Conservation (phyloP, 495 filamentous ascomycete genomes). For the Tuber aestivum region DNA sequence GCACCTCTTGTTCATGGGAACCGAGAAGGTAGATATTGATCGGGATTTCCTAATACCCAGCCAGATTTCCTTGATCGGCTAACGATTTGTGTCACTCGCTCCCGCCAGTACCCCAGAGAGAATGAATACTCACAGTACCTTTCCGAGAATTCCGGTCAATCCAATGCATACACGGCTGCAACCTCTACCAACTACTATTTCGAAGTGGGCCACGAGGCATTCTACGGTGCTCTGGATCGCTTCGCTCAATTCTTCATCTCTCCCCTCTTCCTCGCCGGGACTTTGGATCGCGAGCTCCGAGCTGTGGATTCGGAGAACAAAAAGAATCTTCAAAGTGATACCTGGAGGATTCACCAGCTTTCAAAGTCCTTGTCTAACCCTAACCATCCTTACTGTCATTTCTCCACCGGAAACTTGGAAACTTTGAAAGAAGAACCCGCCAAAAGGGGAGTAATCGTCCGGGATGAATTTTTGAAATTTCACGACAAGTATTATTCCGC, state of each 20-base stretch:
- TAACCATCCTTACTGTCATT: slow-evolving; percentile 88
- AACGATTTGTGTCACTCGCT: slow-evolving; percentile 8
- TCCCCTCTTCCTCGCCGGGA: slow-evolving; percentile 83
- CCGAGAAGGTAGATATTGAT: slow-evolving; percentile 64
- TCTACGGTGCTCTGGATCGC: slow-evolving; percentile 85
- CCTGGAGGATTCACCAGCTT: slow-evolving; percentile 87
- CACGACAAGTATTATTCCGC: slow-evolving; percentile 88
- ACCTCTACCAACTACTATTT: slow-evolving; percentile 99
- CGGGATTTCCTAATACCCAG: neutral
- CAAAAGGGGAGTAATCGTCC: slow-evolving; percentile 74
- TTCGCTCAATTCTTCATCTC: slow-evolving; percentile 97
- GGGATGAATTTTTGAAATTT: slow-evolving; percentile 91
- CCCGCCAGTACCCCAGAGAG: slow-evolving; percentile 72
- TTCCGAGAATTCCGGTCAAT: slow-evolving; percentile 76
- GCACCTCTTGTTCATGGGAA: slow-evolving; percentile 96
- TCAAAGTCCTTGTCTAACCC: slow-evolving; percentile 86
- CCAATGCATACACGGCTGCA: slow-evolving; percentile 89
- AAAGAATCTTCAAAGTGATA: slow-evolving; percentile 95
- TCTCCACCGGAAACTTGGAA: slow-evolving; percentile 89
- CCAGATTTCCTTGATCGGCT: slow-evolving; percentile 7
- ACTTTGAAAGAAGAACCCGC: slow-evolving; percentile 81
- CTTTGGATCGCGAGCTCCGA: slow-evolving; percentile 81
- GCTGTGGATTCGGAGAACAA: slow-evolving; percentile 99
- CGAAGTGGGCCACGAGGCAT: slow-evolving; percentile 73
- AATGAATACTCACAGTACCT: slow-evolving; percentile 95